Base-by-base conservation (phyloP, 768 basidiomycete genomes). In the Mycena galericulata region DNA sequence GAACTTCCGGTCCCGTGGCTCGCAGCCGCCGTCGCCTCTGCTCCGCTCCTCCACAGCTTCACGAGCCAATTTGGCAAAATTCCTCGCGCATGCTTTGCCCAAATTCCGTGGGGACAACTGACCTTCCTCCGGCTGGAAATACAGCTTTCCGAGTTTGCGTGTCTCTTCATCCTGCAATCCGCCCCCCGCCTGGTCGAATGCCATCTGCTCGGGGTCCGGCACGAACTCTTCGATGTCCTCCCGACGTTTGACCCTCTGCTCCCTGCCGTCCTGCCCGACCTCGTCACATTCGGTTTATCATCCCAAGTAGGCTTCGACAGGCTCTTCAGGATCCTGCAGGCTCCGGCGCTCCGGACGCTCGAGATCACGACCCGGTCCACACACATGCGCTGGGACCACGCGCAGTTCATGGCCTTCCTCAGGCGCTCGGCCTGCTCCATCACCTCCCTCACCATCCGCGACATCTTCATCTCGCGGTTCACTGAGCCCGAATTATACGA, bases 291-390 rank as follows among this genome's bases (percentile, higher is more conserved):
- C 22, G 30, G 53, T 14, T 5, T 70, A 11, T 63, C 63, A 34
- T 70, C 68, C 8, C 68, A 70, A 43, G 45, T 61, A 0, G 53
- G 58, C 5, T 62, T 70, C 36, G 58, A 61, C 29, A 15, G 53
- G 27, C 12, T 70, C 1, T 70, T 70, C 58, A 41, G 62, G 30
- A 32, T 43, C 4, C 62, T 70, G 30, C 27, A 41, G 2, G 32
- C 68, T 2, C 57, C 68, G 17, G 26, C 56, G 36, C 54, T 70
- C n/a, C 58, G 32, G 14, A 49, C 30, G 20, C 22, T 70, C 36
- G 68, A 65, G 64, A 50, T 70, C 40, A 58, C 40, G 40, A 70
- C 68, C 4, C 63, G 68, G n/a, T 65, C 68, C 0, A 65, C 58
- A 9, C 63, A 61, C 27, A 70, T 70, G 68, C 59, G 45, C 17